Percentiles rank a stretch among this genome's conserved stretches.
phyloP scores from a whole-genome alignment of 257 asterid genomes.

The Petunia axillaris region DNA sequence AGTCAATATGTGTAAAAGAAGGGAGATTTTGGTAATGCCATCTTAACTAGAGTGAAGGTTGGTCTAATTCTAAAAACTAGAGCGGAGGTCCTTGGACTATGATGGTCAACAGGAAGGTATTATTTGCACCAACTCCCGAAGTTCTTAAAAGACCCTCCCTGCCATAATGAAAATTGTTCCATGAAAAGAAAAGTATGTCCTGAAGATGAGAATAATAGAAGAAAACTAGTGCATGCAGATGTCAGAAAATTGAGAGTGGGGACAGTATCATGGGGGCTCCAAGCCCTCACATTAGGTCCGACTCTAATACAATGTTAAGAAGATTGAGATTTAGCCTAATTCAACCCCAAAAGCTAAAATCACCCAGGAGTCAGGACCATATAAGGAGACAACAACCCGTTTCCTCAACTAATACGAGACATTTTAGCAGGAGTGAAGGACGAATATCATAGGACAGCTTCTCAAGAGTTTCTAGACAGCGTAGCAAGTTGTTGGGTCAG shows the following conservation, averaged over 20 bases:
- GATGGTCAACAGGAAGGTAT: not conserved
- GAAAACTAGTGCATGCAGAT: conserved; percentile 10
- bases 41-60: not conserved
- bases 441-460: not conserved
- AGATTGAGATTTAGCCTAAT: not conserved
- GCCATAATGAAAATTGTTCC: conserved; percentile 2
- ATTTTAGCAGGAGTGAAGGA: not conserved
- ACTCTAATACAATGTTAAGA: not conserved
- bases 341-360: not conserved
- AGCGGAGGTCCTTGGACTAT: not conserved
- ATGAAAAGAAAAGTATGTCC: not conserved
- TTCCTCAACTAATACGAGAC: not conserved
- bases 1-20: not conserved
- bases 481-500: not conserved
- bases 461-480: not conserved
- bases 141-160: not conserved
- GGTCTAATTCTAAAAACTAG: conserved; percentile 4
- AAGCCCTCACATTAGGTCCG: not conserved
- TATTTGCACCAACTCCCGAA: not conserved
- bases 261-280: not conserved
- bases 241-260: not conserved
- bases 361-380: not conserved
- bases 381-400: not conserved
- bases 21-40: conserved; percentile 17
- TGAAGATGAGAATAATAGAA: not conserved